phyloP scores from a whole-genome alignment of 768 basidiomycete genomes.

The Antrodiella citrinella region DNA sequence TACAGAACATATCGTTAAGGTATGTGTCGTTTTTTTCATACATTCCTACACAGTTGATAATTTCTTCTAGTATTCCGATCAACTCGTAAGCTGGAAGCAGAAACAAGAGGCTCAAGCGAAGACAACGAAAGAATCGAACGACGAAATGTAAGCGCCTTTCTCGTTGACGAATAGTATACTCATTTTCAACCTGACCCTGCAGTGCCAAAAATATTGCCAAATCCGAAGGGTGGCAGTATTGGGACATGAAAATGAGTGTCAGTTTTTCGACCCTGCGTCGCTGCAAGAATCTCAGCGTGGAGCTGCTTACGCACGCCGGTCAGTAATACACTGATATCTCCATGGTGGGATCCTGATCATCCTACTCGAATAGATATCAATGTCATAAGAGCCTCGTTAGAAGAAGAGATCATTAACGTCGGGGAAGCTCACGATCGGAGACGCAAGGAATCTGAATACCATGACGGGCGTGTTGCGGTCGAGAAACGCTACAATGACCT shows the following conservation, averaged over 20 bases:
- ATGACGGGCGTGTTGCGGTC: slow-evolving; percentile 26
- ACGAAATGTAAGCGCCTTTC: slow-evolving; percentile 7
- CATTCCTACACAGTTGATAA: neutral
- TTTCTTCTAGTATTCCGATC: too few species aligned
- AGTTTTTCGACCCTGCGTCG: slow-evolving; percentile 32
- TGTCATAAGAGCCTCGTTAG: slow-evolving; percentile 14
- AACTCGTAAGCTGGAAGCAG: neutral
- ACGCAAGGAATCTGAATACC: slow-evolving; percentile 20
- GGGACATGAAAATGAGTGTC: slow-evolving; percentile 32
- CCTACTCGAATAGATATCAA: slow-evolving; percentile 33
- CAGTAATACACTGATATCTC: neutral
- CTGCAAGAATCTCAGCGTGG: slow-evolving; percentile 30
- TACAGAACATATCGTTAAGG: neutral
- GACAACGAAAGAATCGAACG: neutral
- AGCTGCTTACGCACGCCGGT: slow-evolving; percentile 33
- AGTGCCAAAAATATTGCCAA: slow-evolving; percentile 31
- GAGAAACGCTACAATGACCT: slow-evolving; percentile 39
- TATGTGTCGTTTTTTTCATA: neutral
- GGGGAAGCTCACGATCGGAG: slow-evolving; percentile 21
- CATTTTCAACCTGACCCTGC: neutral
- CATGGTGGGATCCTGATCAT: too few species aligned
- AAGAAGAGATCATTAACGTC: slow-evolving; percentile 22
- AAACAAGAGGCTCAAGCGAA: neutral
- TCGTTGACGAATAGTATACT: neutral
- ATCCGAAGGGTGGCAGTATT: slow-evolving; percentile 34